phyloP scores from a whole-genome alignment of 2,329 filamentous ascomycete species.

The Penicillium fuscoglaucum region DNA sequence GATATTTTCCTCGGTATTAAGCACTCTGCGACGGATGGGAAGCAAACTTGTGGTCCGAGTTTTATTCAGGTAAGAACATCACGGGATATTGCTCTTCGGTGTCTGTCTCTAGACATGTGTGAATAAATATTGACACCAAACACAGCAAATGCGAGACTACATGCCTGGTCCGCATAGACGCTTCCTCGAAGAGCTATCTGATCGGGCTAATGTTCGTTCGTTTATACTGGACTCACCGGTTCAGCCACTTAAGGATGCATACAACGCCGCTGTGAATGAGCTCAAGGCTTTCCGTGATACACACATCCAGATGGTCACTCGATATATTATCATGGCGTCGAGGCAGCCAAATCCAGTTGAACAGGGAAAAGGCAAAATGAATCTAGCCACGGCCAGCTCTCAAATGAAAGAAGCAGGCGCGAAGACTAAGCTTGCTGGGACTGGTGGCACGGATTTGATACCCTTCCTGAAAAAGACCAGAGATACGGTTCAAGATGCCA shows the following conservation, averaged over 20 bases:
- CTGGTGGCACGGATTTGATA: slow-evolving; percentile 55
- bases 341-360: slow-evolving; percentile 15
- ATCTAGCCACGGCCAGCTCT: slow-evolving; percentile 51
- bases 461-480: slow-evolving; percentile 55
- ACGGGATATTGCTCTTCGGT: not conserved
- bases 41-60: slow-evolving; percentile 25
- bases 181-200: slow-evolving; percentile 51
- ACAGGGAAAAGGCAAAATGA: slow-evolving; percentile 26
- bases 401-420: slow-evolving; percentile 34
- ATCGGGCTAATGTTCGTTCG: slow-evolving; percentile 48
- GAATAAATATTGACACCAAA: not conserved
- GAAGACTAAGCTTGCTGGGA: slow-evolving; percentile 47
- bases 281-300: slow-evolving; percentile 52
- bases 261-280: slow-evolving; percentile 48
- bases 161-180: slow-evolving; percentile 55
- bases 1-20: slow-evolving; percentile 55
- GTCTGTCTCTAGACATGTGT: no score
- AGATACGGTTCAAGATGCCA: slow-evolving; percentile 51
- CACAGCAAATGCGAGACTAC: slow-evolving; percentile 54
- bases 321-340: slow-evolving; percentile 54
- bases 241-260: slow-evolving; percentile 41
- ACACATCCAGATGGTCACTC: slow-evolving; percentile 55
- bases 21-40: slow-evolving; percentile 44
- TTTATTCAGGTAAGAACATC: slow-evolving; percentile 33
- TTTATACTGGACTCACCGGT: slow-evolving; percentile 43